phyloP scores from a whole-genome alignment of 345 rosid species.

The Heritiera fomes region DNA sequence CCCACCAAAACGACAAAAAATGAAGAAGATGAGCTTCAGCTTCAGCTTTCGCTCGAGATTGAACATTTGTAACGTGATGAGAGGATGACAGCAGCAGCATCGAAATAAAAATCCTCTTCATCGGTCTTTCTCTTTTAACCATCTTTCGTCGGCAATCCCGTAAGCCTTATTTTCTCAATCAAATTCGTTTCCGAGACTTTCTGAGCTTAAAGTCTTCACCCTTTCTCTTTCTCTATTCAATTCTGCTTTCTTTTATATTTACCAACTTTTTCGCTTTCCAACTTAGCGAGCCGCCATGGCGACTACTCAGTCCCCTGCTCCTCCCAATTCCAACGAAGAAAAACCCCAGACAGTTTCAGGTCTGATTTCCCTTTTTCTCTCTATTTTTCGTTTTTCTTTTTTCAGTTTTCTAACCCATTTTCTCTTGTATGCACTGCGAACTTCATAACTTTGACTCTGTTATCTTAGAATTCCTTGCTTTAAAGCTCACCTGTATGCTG shows the following conservation, averaged over 20 bases:
- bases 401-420: neutral
- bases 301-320: constrained; percentile 43
- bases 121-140: neutral
- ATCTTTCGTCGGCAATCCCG: neutral
- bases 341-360: constrained; percentile 36
- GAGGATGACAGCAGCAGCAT: neutral
- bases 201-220: neutral
- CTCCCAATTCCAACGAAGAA: constrained; percentile 29
- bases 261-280: neutral
- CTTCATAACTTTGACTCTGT: neutral
- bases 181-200: too few relatives aligned
- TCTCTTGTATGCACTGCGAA: neutral
- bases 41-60: neutral
- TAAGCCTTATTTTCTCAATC: too few relatives aligned
- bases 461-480: neutral
- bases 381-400: too few relatives aligned
- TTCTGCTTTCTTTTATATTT: too few relatives aligned
- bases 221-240: neutral
- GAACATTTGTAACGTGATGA: too few relatives aligned
- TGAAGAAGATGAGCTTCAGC: neutral
- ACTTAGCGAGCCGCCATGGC: constrained; percentile 23
- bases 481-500: neutral
- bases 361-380: constrained; percentile 12
- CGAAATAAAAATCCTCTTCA: neutral
- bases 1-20: neutral